Base-by-base conservation (phyloP, 2,329 filamentous ascomycete genomes). In the Rachicladosporium sp. region DNA sequence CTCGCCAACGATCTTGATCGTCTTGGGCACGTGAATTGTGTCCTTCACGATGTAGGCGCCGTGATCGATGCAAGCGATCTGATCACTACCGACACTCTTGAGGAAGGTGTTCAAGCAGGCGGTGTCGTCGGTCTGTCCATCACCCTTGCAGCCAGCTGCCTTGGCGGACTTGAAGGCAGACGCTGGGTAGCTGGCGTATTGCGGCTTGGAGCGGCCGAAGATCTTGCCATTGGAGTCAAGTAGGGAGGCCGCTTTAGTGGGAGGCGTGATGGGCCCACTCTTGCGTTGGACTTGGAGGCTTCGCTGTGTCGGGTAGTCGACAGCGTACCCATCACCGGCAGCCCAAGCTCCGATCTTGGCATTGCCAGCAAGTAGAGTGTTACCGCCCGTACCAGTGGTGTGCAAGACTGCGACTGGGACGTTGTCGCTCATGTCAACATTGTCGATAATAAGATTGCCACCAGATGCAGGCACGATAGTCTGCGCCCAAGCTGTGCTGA, bases 41-140 rank as follows among this genome's bases (percentile, higher is more conserved):
- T 70, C 64, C 13, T 67, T 72, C 54, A 80, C 67, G 29, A 78
- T 53, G 56, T 79, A 80, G 19, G 73, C 70, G 42, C 76, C 76
- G 49, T 78, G 74, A 51, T 79, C 74, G 51, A 76, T 74, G 60
- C 74, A 78, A 12, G 78, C 66, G 35, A 80, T 65, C 49, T 78
- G 67, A 47, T 76, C 76, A 6, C 38, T 36, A 1, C 73, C 58
- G 10, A 70, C 71, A 42, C 65, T 74, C 60, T 93, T 68, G 48
- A 96, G 75, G 37, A 87, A 70, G 40, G 74, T 72, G 61, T 95
- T 87, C 54, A 96, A 81, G 11, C 80, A 83, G 4, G 71, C 74
- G 10, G 89, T 95, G 55, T 96, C 91, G 52, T 96, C 89, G 1
- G 85, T 84, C 19, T 66, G 61, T 37, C 89, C 91, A 54, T 98